Evolutionary conservation across 2,329 filamentous ascomycete genomes (phyloP).

Genomic region (Didymella lethalis): DNA sequence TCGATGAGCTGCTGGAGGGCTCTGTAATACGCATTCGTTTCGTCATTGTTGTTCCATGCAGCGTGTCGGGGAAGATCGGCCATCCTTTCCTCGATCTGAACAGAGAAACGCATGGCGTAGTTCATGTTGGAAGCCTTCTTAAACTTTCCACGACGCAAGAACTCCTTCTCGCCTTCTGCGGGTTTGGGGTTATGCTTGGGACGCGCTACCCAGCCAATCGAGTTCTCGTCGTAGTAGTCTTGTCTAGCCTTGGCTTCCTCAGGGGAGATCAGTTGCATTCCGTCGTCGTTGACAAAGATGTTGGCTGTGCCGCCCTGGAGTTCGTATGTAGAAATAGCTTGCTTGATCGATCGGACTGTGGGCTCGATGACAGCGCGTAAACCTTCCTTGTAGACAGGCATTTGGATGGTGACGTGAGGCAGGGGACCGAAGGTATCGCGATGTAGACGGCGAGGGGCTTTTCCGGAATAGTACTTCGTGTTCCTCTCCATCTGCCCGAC

Average conservation of each 20-base stretch:
- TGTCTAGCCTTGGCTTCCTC: constrained; percentile 55
- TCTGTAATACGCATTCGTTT: constrained; percentile 43
- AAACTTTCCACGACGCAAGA: constrained; percentile 48
- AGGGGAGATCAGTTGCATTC: constrained; percentile 67
- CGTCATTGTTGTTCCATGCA: constrained; percentile 45
- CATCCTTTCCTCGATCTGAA: constrained; percentile 69
- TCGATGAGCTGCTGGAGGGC: constrained; percentile 69
- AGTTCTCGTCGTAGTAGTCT: constrained; percentile 60
- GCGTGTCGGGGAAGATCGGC: constrained; percentile 34
- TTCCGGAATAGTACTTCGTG: constrained; percentile 82
- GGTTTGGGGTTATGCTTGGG: constrained; percentile 52
- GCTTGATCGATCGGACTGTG: constrained; percentile 79
- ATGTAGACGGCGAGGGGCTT: constrained; percentile 59
- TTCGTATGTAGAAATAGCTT: constrained; percentile 63
- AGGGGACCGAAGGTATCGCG: constrained; percentile 61
- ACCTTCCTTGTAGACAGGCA: constrained; percentile 88
- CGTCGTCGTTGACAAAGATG: constrained; percentile 74
- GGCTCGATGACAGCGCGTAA: constrained; percentile 76
- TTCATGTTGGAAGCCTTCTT: constrained; percentile 75
- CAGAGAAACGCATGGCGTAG: constrained; percentile 69
- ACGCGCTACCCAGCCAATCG: constrained; percentile 60
- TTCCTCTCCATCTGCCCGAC: constrained; percentile 76
- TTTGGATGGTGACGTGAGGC: constrained; percentile 78
- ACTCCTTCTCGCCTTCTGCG: constrained; percentile 27
- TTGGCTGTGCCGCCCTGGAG: constrained; percentile 69